Conservation (phyloP, 1,284 basidiomycete genomes). For the Bjerkandera adusta region DNA sequence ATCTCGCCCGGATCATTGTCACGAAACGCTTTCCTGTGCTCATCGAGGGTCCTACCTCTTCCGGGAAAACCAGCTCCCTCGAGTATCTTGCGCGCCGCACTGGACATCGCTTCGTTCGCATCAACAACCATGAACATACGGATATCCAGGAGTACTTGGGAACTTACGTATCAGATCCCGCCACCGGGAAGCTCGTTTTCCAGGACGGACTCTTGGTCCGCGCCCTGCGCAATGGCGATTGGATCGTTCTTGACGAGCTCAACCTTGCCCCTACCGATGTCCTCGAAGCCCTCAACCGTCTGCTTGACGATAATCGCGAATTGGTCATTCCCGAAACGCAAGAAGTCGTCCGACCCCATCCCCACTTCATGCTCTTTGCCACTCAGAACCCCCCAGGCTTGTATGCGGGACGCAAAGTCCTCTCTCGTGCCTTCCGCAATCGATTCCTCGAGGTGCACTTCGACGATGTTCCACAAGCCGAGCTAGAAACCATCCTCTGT, state of each 20-base stretch:
- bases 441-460: slow-evolving; percentile 99
- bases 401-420: slow-evolving; percentile 95
- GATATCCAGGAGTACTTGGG: slow-evolving; percentile 99
- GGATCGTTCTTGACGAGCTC: slow-evolving; percentile 98
- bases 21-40: slow-evolving; percentile 92
- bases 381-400: slow-evolving; percentile 98
- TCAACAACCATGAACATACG: slow-evolving; percentile 99
- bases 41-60: slow-evolving; percentile 97
- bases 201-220: slow-evolving; percentile 94
- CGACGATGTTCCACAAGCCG: slow-evolving; percentile 92
- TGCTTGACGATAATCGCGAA: slow-evolving; percentile 98
- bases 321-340: slow-evolving; percentile 96
- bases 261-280: slow-evolving; percentile 99
- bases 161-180: slow-evolving; percentile 92
- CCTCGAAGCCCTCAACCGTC: slow-evolving; percentile 93
- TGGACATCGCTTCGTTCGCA: slow-evolving; percentile 94
- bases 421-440: slow-evolving; percentile 96
- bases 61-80: slow-evolving; percentile 96
- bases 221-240: slow-evolving; percentile 90
- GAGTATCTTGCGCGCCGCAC: slow-evolving; percentile 94
- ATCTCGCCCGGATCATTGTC: slow-evolving; percentile 88
- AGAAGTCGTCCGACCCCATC: slow-evolving; percentile 92
- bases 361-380: slow-evolving; percentile 97
- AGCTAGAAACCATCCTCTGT: slow-evolving; percentile 91
- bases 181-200: slow-evolving; percentile 91